A percentile compares a stretch with the other conserved stretches of the same genome.
phyloP scores from a whole-genome alignment of 1,284 basidiomycete species.

The Leucoagaricus sp. region DNA sequence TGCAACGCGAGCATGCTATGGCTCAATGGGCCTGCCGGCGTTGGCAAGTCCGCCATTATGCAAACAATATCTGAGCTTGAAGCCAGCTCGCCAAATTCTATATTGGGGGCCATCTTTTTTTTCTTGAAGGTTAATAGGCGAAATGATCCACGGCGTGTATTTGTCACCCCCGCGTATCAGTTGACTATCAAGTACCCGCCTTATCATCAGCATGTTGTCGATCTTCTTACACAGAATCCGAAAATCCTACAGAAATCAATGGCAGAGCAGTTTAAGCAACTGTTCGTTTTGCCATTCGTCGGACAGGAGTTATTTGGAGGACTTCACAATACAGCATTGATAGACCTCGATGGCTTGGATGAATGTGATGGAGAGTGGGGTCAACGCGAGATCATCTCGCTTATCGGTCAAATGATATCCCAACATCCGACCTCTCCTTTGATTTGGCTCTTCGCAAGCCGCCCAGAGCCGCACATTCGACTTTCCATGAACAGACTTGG shows the following conservation, averaged over 20 bases:
- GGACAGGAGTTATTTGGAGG: background rate
- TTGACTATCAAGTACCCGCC: background rate
- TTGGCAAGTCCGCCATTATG: background rate
- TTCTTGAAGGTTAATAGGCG: background rate
- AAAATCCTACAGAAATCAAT: background rate
- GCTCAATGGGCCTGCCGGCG: background rate
- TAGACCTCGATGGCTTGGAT: conserved; percentile 5
- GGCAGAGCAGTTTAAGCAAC: background rate
- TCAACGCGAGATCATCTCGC: background rate
- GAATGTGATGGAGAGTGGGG: background rate
- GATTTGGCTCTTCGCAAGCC: background rate
- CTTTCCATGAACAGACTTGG: background rate
- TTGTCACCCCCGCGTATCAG: background rate
- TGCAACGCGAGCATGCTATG: background rate
- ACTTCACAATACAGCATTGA: background rate
- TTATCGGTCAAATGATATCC: background rate
- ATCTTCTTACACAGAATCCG: background rate
- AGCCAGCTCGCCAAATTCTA: background rate
- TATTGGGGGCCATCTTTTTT: no score
- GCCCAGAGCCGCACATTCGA: conserved; percentile 4
- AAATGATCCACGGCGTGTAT: background rate
- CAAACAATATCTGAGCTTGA: background rate
- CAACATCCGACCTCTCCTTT: background rate
- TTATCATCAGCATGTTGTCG: background rate
- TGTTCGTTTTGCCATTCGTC: background rate